These are phyloP conservation scores for Fusarium dlaminii DNA, from an alignment of 2,329 filamentous ascomycete genomes.

Conservation along the genomic window DNA sequence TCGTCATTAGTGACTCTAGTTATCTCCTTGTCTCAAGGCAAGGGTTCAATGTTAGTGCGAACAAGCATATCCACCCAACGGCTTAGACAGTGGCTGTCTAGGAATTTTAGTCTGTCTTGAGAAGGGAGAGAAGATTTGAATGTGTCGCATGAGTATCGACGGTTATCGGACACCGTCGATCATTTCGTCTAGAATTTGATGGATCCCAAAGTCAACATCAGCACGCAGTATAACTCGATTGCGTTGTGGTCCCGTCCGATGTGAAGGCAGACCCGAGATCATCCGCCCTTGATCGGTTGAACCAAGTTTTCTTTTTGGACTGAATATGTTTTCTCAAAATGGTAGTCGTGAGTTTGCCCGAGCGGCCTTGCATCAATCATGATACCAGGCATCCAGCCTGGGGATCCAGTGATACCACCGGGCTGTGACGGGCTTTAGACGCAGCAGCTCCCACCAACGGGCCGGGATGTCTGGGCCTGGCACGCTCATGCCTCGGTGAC, in stretches of 20 bases:
- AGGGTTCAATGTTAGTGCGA: conserved; percentile 5
- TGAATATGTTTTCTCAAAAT: background rate
- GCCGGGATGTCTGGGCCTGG: conserved; percentile 37
- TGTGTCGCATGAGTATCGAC: conserved; percentile 35
- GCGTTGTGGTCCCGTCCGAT: background rate
- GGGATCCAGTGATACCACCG: conserved; percentile 1
- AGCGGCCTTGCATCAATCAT: background rate
- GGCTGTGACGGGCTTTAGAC: conserved; percentile 24
- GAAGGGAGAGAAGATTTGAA: conserved; percentile 13
- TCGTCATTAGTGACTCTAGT: background rate
- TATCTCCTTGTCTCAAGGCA: conserved; percentile 26
- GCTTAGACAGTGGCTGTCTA: conserved; percentile 14
- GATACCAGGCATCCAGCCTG: background rate
- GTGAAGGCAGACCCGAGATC: background rate
- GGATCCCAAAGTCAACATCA: conserved; percentile 1
- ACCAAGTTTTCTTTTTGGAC: background rate
- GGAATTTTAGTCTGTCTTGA: background rate
- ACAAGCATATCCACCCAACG: background rate
- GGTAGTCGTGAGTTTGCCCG: background rate
- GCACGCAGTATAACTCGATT: background rate
- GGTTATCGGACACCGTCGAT: conserved; percentile 28
- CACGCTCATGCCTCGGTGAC: conserved; percentile 20
- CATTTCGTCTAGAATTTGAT: conserved; percentile 32
- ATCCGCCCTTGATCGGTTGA: background rate
- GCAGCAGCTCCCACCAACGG: conserved; percentile 31